phyloP scores from a whole-genome alignment of 495 filamentous ascomycete genomes.

The Hypomontagnella submonticulosa region DNA sequence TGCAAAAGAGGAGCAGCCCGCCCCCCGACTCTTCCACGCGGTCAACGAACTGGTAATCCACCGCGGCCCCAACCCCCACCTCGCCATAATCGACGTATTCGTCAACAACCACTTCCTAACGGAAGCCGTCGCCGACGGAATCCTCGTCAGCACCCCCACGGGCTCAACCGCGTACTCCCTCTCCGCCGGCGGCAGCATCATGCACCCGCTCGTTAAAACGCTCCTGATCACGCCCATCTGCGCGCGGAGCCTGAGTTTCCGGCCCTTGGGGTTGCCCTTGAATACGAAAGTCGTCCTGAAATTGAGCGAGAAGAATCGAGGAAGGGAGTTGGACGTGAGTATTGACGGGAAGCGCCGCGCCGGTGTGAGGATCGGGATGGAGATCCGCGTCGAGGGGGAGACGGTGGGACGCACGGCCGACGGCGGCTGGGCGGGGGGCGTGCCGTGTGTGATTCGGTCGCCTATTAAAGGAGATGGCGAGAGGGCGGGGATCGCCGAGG shows the following conservation, averaged over 20 bases:
- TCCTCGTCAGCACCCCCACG: conserved; percentile 92
- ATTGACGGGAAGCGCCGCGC: conserved; percentile 84
- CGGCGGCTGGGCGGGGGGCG: conserved; percentile 69
- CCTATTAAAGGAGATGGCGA: conserved; percentile 52
- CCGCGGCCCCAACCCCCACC: conserved; percentile 86
- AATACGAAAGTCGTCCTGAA: conserved; percentile 85
- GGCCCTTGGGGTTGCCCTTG: conserved; percentile 87
- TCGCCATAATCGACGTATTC: conserved; percentile 88
- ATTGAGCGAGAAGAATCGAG: conserved; percentile 83
- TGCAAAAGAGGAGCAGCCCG: conserved; percentile 35
- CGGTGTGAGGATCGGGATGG: conserved; percentile 82
- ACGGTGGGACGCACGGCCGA: conserved; percentile 66
- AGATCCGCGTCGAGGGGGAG: conserved; percentile 87
- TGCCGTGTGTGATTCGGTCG: conserved; percentile 74
- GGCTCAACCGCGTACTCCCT: conserved; percentile 95
- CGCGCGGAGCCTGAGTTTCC: conserved; percentile 88
- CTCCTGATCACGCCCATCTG: conserved; percentile 94
- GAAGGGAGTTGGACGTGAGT: conserved; percentile 85
- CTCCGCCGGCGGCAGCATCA: conserved; percentile 91
- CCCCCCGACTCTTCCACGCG: conserved; percentile 73
- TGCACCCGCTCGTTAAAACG: conserved; percentile 89
- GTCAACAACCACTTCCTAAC: conserved; percentile 88
- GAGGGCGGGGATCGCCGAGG: conserved; percentile 63
- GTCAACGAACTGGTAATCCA: conserved; percentile 97
- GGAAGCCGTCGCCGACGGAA: conserved; percentile 92